A percentile compares a stretch with the other conserved stretches of the same genome.
phyloP scores from a whole-genome alignment of 371 early-diverging fungal species.

The Lichtheimia hyalospora region DNA sequence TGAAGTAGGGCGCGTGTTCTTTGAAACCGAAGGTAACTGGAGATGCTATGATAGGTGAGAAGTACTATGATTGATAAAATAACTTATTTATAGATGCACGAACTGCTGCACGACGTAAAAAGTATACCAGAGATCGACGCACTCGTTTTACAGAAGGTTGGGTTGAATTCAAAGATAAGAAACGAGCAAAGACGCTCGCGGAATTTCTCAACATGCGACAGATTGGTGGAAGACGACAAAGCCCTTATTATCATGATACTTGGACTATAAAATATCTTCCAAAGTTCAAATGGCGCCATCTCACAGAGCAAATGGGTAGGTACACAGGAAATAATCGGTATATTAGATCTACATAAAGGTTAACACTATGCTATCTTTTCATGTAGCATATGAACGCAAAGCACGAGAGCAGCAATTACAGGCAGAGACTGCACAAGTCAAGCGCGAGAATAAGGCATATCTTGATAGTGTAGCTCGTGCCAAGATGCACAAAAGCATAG shows the following conservation, averaged over 20 bases:
- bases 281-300: conserved; percentile 94
- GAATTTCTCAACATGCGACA: conserved; percentile 73
- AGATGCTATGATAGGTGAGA: neutral
- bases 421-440: conserved; percentile 85
- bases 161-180: conserved; percentile 95
- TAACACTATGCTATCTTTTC: neutral
- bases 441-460: conserved; percentile 84
- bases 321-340: too few relatives aligned
- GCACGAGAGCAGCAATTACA: conserved; percentile 81
- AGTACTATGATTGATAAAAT: neutral
- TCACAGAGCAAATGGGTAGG: conserved; percentile 89
- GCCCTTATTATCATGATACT: conserved; percentile 84
- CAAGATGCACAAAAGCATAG: conserved; percentile 81
- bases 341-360: neutral
- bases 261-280: conserved; percentile 97
- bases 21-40: conserved; percentile 76
- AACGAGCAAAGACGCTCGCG: conserved; percentile 80
- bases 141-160: conserved; percentile 93
- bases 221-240: conserved; percentile 86
- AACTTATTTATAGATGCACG: conserved; percentile 44
- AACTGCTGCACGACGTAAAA: conserved; percentile 58
- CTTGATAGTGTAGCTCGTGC: conserved; percentile 82
- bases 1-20: conserved; percentile 81
- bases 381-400: conserved; percentile 75
- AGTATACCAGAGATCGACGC: conserved; percentile 74